Conservation (phyloP, 768 basidiomycete genomes). For the Piloderma croceum region DNA sequence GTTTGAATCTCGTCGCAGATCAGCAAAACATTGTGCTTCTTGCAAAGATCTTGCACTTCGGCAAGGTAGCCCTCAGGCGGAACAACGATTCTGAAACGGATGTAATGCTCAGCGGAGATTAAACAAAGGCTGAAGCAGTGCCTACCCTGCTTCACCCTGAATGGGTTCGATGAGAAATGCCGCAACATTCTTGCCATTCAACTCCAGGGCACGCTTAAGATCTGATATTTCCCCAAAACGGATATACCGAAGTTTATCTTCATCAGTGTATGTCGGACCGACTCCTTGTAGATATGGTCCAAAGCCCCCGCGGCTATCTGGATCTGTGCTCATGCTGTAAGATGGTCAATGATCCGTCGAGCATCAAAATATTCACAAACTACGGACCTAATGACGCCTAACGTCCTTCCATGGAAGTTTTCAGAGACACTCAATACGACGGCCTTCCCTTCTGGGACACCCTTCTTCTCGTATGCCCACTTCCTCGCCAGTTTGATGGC, state of each 20-base stretch:
- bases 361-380: too few relatives aligned
- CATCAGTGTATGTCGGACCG: constrained; percentile 67
- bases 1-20: constrained; percentile 99
- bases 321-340: constrained; percentile 88
- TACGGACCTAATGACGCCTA: constrained; percentile 75
- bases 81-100: constrained; percentile 69
- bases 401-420: constrained; percentile 94
- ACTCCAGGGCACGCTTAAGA: constrained; percentile 72
- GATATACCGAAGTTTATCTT: constrained; percentile 50
- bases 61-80: constrained; percentile 84
- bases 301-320: constrained; percentile 80
- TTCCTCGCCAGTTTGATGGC: constrained; percentile 93
- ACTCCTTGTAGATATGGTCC: constrained; percentile 87
- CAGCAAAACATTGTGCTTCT: constrained; percentile 87
- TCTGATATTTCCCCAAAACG: constrained; percentile 82
- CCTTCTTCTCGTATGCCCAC: constrained; percentile 93
- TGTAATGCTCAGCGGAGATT: not conserved
- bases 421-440: constrained; percentile 80
- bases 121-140: not conserved
- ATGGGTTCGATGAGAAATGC: constrained; percentile 97
- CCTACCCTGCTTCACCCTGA: constrained; percentile 94
- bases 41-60: constrained; percentile 76
- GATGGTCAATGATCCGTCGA: constrained; percentile 11
- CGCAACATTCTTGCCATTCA: constrained; percentile 78
- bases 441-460: constrained; percentile 74